Conservation (phyloP, 2,329 filamentous ascomycete species). For the Aaosphaeria pasadenensis region DNA sequence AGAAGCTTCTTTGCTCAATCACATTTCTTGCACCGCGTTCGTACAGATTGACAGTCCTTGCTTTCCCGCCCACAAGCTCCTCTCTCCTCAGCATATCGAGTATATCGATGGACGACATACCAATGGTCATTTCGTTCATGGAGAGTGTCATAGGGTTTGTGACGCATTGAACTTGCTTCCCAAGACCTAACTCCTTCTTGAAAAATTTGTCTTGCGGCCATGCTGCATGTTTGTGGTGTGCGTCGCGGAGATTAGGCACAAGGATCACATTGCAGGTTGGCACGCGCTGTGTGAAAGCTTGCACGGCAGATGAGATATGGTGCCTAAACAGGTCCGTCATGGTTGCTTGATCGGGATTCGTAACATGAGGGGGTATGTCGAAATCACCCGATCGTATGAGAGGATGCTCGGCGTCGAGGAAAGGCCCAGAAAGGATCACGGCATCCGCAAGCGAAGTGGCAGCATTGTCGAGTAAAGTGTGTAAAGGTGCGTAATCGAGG, state of each 20-base stretch:
- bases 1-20: constrained; percentile 87
- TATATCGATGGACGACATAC: constrained; percentile 78
- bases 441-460: constrained; percentile 72
- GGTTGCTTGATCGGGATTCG: constrained; percentile 68
- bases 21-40: constrained; percentile 72
- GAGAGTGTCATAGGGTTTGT: constrained; percentile 89
- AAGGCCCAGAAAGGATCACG: constrained; percentile 79
- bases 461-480: constrained; percentile 75
- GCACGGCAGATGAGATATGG: constrained; percentile 71
- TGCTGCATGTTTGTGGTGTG: constrained; percentile 76
- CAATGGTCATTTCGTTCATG: constrained; percentile 82
- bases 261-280: constrained; percentile 80
- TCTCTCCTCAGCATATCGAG: constrained; percentile 78
- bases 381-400: constrained; percentile 63
- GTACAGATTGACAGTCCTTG: constrained; percentile 59
- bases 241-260: constrained; percentile 78
- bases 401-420: constrained; percentile 89
- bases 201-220: constrained; percentile 77
- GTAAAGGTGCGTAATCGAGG: constrained; percentile 82
- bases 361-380: constrained; percentile 39
- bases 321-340: constrained; percentile 80
- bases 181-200: constrained; percentile 70
- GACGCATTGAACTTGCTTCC: constrained; percentile 69
- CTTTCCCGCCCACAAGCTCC: constrained; percentile 61
- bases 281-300: constrained; percentile 65